These are phyloP conservation scores for Mortierella sp. DNA, from an alignment of 371 early-diverging fungal species.

Conservation along the genomic window DNA sequence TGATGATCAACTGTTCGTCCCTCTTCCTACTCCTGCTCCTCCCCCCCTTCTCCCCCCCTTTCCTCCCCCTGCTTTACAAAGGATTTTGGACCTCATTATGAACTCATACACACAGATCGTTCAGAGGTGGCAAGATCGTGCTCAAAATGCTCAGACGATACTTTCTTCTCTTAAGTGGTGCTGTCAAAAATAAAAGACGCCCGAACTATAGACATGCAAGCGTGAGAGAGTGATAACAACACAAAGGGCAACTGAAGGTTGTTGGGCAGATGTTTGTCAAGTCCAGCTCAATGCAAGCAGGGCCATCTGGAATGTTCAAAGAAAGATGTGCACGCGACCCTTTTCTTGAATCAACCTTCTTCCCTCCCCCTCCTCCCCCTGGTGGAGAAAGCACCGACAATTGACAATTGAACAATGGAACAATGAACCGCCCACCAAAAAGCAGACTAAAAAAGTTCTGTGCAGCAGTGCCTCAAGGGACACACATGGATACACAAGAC, in stretches of 20 bases:
- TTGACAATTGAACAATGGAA: background rate
- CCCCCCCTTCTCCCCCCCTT: background rate
- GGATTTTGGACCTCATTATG: background rate
- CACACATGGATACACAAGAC: background rate
- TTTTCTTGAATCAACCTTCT: too few species aligned
- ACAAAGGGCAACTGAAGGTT: background rate
- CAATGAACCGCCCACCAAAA: background rate
- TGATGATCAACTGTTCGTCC: slow-evolving; percentile 1
- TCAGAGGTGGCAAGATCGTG: background rate
- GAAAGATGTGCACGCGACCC: too few species aligned
- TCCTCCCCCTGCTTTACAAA: background rate
- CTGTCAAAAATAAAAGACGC: background rate
- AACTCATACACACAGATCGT: background rate
- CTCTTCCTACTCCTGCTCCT: background rate
- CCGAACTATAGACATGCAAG: background rate
- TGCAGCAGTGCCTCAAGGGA: slow-evolving; percentile 1
- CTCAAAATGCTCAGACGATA: slow-evolving; percentile 10
- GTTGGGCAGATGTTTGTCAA: too few species aligned
- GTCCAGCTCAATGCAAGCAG: too few species aligned
- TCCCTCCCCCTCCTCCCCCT: too few species aligned
- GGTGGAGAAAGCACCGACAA: too few species aligned
- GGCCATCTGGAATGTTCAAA: too few species aligned
- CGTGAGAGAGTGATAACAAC: slow-evolving; percentile 5
- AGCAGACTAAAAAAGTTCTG: too few species aligned
- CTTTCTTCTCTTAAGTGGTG: background rate